Percentiles rank a stretch among this genome's conserved stretches.
These are phyloP conservation scores for Diutina ranongensis DNA, from an alignment of 1,139 yeast species.

Conservation along the genomic window DNA sequence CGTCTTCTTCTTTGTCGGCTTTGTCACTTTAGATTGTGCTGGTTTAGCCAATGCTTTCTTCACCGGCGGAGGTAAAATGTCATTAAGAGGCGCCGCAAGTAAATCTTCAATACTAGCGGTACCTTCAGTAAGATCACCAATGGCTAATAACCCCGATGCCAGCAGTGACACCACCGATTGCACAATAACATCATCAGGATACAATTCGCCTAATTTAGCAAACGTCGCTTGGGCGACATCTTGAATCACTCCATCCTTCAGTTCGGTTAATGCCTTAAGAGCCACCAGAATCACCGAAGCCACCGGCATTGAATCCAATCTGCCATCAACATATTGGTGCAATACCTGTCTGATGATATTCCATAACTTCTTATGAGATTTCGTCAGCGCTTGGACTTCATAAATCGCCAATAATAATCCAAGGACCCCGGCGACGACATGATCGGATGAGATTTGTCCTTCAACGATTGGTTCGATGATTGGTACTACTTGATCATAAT, in stretches of 20 bases:
- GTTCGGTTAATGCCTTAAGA: slow-evolving; percentile 12
- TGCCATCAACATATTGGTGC: slow-evolving; percentile 5
- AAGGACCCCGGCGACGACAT: slow-evolving; percentile 28
- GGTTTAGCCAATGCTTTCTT: background rate
- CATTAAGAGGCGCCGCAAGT: slow-evolving; percentile 16
- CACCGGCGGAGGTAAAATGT: slow-evolving; percentile 7
- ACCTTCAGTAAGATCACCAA: slow-evolving; percentile 23
- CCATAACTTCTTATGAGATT: slow-evolving; percentile 14
- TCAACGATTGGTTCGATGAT: slow-evolving; percentile 27
- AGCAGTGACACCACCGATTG: slow-evolving; percentile 17
- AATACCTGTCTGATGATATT: slow-evolving; percentile 7
- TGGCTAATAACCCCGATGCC: slow-evolving; percentile 18
- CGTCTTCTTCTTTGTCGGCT: slow-evolving; percentile 14
- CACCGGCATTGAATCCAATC: slow-evolving; percentile 5
- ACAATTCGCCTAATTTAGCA: slow-evolving; percentile 16
- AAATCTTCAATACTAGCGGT: slow-evolving; percentile 18
- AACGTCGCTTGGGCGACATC: slow-evolving; percentile 23
- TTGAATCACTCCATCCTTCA: slow-evolving; percentile 15
- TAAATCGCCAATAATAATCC: slow-evolving; percentile 37
- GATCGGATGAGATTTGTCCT: slow-evolving; percentile 1
- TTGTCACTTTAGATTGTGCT: slow-evolving; percentile 13
- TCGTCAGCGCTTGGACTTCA: slow-evolving; percentile 21
- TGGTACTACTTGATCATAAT: slow-evolving; percentile 33
- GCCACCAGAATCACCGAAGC: slow-evolving; percentile 16
- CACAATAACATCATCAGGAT: slow-evolving; percentile 23